These are phyloP conservation scores for Blastobotrys elegans DNA, from an alignment of 1,139 yeast genomes.

Conservation along the genomic window DNA sequence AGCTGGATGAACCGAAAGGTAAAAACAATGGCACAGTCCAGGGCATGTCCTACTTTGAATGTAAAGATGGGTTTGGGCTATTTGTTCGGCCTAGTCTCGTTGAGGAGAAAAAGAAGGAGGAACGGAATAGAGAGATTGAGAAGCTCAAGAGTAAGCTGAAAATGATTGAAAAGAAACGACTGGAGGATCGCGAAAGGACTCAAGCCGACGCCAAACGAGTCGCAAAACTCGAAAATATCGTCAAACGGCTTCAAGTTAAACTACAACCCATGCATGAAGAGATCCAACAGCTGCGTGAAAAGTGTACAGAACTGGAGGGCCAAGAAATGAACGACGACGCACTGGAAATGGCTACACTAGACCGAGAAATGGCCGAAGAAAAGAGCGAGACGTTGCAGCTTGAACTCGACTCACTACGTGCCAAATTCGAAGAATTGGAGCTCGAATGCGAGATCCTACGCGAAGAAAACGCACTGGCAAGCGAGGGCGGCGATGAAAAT, in stretches of 20 bases:
- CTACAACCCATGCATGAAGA: slow-evolving; percentile 36
- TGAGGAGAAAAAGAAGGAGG: slow-evolving; percentile 4
- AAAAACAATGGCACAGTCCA: slow-evolving; percentile 75
- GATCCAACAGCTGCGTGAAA: slow-evolving; percentile 28
- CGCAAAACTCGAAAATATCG: slow-evolving; percentile 37
- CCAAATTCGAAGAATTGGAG: slow-evolving; percentile 38
- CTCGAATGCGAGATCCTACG: slow-evolving; percentile 41
- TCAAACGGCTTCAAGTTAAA: slow-evolving; percentile 35
- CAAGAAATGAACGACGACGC: slow-evolving; percentile 38
- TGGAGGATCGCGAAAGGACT: slow-evolving; percentile 29
- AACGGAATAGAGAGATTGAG: slow-evolving; percentile 25
- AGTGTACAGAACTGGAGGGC: slow-evolving; percentile 24
- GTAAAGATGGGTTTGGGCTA: slow-evolving; percentile 46
- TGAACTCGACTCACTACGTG: slow-evolving; percentile 33
- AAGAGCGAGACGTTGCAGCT: slow-evolving; percentile 38
- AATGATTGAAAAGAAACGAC: slow-evolving; percentile 30
- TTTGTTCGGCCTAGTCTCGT: slow-evolving; percentile 31
- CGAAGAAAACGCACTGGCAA: slow-evolving; percentile 44
- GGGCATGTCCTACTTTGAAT: slow-evolving; percentile 57
- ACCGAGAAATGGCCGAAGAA: slow-evolving; percentile 48
- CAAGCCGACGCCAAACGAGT: slow-evolving; percentile 30
- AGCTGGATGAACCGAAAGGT: slow-evolving; percentile 58
- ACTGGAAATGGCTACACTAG: slow-evolving; percentile 51
- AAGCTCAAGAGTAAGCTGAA: slow-evolving; percentile 29
- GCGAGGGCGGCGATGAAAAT: slow-evolving; percentile 23